These are phyloP conservation scores for Kwoniella heveanensis DNA, from an alignment of 768 basidiomycete genomes.

Conservation along the genomic window DNA sequence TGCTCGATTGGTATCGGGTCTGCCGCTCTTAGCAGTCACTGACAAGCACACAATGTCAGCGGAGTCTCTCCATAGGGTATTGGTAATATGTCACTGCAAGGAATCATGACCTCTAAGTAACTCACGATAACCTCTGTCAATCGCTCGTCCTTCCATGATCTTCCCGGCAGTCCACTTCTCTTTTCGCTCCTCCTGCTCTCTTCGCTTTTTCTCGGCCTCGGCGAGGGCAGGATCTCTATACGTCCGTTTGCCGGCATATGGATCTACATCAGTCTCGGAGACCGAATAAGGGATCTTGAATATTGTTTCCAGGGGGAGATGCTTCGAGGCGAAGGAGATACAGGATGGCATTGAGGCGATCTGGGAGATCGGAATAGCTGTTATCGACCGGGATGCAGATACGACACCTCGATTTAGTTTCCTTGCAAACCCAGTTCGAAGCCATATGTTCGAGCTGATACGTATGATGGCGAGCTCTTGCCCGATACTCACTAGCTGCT, in stretches of 20 bases:
- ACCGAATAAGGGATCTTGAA: slow-evolving; percentile 64
- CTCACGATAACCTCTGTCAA: slow-evolving; percentile 69
- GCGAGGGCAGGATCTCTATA: slow-evolving; percentile 56
- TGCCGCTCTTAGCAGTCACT: slow-evolving; percentile 84
- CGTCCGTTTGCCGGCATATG: slow-evolving; percentile 70
- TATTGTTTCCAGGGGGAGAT: slow-evolving; percentile 76
- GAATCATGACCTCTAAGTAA: slow-evolving; percentile 2
- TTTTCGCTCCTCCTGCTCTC: slow-evolving; percentile 36
- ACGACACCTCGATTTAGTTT: too few species aligned
- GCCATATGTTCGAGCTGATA: too few species aligned
- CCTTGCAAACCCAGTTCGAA: too few species aligned
- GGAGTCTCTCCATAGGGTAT: too few species aligned
- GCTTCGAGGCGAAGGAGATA: slow-evolving; percentile 67
- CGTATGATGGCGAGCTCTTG: too few species aligned
- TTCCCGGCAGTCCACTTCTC: slow-evolving; percentile 80
- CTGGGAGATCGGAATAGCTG: slow-evolving; percentile 80
- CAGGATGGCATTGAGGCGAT: slow-evolving; percentile 68
- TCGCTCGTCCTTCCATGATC: slow-evolving; percentile 75
- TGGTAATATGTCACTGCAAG: not conserved
- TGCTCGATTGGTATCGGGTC: slow-evolving; percentile 84
- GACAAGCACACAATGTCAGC: not conserved
- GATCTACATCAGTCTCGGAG: slow-evolving; percentile 50
- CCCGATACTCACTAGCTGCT: slow-evolving; percentile 47
- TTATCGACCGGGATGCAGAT: slow-evolving; percentile 59
- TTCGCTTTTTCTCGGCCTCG: slow-evolving; percentile 56